Evolutionary conservation across 768 basidiomycete species (phyloP), one percentile per base, ranked within the genome.

Genomic region (Scleroderma bovista): DNA sequence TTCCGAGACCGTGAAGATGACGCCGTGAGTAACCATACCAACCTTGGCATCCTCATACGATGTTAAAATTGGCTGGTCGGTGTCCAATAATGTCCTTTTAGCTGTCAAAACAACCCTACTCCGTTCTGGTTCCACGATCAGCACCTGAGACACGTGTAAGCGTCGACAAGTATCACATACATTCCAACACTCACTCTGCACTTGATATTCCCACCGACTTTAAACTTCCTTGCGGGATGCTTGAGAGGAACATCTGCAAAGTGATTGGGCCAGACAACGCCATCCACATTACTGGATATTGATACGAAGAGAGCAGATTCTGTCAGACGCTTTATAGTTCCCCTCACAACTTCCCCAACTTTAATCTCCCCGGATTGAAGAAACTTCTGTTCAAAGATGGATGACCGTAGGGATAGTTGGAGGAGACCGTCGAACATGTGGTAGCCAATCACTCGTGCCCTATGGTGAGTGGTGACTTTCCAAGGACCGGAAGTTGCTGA

Each of bases 191-290:
- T 7, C 68, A 93, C 93, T 51, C 91, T 74, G 58, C 91, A 93
- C 71, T 88, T 95, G 66, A 97, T 86, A 46, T 64, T 78, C 3
- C 77, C 75, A 22, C 93, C 94, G 19, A 77, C 71, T 61, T 91
- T 93, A 73, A 96, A 99, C 52, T 86, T 79, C 69, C 84, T 90
- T 38, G 91, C 83, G 10, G 95, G 95, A 63, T 97, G 88, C 63
- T 93, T 96, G 58, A 98, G 76, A n/a, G 72, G 64, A 60, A 98
- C 93, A 65, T 99, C 96, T 11, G 96, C 93, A 63, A 89, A 96
- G 63, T 98, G 96, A 53, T 83, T 80, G 1, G 94, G 93, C 88
- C 91, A 96, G 19, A 97, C 76, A 23, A 96, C 86, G 24, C 90
- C 96, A 60, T 96, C 92, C 29, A 97, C 83, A 52, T 79, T 89